Evolutionary conservation across 2,329 filamentous ascomycete genomes (phyloP), one percentile per base, ranked within the genome.

Genomic region (Monascus ruber): DNA sequence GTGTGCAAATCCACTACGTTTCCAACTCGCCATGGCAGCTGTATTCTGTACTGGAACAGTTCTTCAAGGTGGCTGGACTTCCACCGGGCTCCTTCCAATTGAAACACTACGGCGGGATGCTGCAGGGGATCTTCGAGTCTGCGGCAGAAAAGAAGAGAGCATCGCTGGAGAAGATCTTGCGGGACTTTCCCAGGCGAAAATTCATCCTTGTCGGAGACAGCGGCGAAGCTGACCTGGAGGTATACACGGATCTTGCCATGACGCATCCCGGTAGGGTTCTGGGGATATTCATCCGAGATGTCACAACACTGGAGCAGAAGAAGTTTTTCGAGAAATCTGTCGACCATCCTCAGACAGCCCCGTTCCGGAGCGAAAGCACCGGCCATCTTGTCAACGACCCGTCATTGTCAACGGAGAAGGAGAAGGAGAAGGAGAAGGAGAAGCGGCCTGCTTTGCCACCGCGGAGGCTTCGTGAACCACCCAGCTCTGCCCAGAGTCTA

Each of bases 11-110:
- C 38, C 93, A 98, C 58, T 98, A 98, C 60, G 93, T 94, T 47
- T 98, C 91, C n/a, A 98, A 98, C 62, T 94, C 89, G 37, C 91
- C 91, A 0, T 98, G 93, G 93, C 93, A 98, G 59, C 73, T 98
- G 5, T 98, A 85, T 52, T 91, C 91, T 0, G 78, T 96, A 2
- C 68, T 98, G 7, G 82, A 85, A 4, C 85, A 77, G 38, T 98
- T 83, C 58, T 94, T 96, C 59, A 78, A 80, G 47, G 64, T 82
- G 32, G 83, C 84, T 5, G 83, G 83, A 1, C 67, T 98, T 1
- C 91, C 91, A 0, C 76, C 76, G 1, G 93, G 91, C 0, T 95
- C 89, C 0, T 84, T 96, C 48, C 93, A 98, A 57, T 63, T 98
- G 48, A 98, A 98, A 61, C 86, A 94, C 48, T 98, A 98, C 62